Percentiles rank a stretch among this genome's conserved stretches.
Evolutionary conservation across 352 stramenopile genomes (phyloP).

Genomic region (Pythium coloratum): DNA sequence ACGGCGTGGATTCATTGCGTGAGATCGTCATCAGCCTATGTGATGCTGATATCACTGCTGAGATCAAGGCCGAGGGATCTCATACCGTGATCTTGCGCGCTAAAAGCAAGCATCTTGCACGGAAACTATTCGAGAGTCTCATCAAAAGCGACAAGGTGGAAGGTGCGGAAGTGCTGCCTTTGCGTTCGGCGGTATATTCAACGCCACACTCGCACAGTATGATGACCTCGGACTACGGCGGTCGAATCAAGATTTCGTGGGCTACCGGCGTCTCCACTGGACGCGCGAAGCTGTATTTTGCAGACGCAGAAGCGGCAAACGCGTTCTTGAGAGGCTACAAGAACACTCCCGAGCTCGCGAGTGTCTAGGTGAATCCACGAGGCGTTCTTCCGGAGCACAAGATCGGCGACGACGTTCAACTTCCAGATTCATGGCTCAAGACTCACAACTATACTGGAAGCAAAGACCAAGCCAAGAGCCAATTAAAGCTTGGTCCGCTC

Average conservation of each 20-base stretch:
- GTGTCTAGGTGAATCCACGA: not conserved
- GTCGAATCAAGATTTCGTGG: constrained; percentile 1
- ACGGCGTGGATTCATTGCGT: not conserved
- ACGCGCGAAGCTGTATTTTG: not conserved
- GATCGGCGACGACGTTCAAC: not conserved
- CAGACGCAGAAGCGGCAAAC: not conserved
- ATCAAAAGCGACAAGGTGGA: not conserved
- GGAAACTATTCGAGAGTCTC: not conserved
- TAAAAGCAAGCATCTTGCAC: not conserved
- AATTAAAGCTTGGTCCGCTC: not conserved
- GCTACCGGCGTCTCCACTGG: not conserved
- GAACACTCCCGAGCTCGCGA: not conserved
- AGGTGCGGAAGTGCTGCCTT: not conserved
- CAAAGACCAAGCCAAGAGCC: not conserved
- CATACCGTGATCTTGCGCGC: not conserved
- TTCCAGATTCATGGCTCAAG: not conserved
- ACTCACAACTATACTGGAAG: too few species aligned
- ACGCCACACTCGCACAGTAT: not conserved
- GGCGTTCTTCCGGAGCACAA: not conserved
- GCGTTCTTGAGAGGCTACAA: not conserved
- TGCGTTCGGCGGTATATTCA: not conserved
- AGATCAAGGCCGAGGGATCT: not conserved
- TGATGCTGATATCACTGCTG: not conserved
- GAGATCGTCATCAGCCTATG: not conserved
- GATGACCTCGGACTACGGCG: not conserved